Evolutionary conservation across 371 early-diverging fungal genomes (phyloP).

Genomic region (Rhizopus delemar): DNA sequence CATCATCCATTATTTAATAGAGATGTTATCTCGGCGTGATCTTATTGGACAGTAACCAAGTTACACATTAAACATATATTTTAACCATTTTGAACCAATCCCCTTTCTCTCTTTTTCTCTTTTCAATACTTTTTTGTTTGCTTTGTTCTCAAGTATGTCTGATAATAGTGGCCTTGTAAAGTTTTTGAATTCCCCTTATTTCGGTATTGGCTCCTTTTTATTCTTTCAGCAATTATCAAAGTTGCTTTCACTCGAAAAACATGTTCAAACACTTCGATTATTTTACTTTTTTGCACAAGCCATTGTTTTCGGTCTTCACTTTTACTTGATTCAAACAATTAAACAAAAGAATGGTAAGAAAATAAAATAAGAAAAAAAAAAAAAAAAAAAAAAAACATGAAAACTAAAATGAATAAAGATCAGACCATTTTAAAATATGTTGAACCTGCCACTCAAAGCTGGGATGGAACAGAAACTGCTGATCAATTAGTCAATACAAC

Average conservation of each 20-base stretch:
- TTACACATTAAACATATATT: neutral
- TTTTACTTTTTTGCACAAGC: constrained; percentile 38
- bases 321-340: constrained; percentile 36
- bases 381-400: neutral
- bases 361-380: neutral
- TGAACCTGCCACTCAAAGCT: constrained; percentile 35
- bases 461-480: constrained; percentile 41
- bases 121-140: neutral
- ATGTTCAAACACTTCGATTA: constrained; percentile 30
- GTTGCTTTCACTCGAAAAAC: constrained; percentile 33
- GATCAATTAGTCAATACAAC: constrained; percentile 42
- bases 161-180: constrained; percentile 3
- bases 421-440: constrained; percentile 43
- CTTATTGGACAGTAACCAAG: neutral
- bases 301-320: constrained; percentile 27
- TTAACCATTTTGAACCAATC: neutral
- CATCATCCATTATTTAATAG: no score
- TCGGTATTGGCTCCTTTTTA: constrained; percentile 38
- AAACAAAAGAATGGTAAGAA: constrained; percentile 46
- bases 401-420: constrained; percentile 21
- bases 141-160: neutral
- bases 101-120: neutral
- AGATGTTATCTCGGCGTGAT: no score
- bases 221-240: constrained; percentile 38
- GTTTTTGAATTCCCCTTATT: constrained; percentile 20